These are phyloP conservation scores for Podospora comata DNA, from an alignment of 495 filamentous ascomycete genomes.

Conservation along the genomic window DNA sequence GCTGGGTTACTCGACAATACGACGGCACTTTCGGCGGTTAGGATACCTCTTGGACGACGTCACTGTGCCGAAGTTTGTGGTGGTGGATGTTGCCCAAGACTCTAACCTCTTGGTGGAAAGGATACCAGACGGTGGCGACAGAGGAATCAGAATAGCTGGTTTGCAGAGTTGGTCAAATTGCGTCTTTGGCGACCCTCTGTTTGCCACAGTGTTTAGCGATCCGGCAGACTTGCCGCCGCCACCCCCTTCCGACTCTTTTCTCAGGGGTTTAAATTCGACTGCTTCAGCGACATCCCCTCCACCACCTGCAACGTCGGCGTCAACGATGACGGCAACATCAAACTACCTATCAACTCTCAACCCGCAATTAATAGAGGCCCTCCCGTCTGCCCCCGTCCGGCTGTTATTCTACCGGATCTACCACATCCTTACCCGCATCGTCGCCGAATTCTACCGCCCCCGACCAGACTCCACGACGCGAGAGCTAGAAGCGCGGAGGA, in stretches of 20 bases:
- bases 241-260: constrained; percentile 42
- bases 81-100: constrained; percentile 36
- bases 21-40: constrained; percentile 38
- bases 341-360: neutral
- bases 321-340: constrained; percentile 1
- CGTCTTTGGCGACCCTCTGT: constrained; percentile 58
- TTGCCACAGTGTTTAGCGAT: constrained; percentile 49
- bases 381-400: constrained; percentile 33
- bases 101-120: constrained; percentile 33
- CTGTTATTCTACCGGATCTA: constrained; percentile 50
- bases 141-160: constrained; percentile 30
- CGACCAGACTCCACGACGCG: constrained; percentile 40
- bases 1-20: constrained; percentile 40
- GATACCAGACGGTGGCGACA: neutral
- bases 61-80: constrained; percentile 36
- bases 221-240: constrained; percentile 12
- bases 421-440: constrained; percentile 44
- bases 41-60: constrained; percentile 41
- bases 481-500: constrained; percentile 47
- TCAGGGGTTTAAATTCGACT: constrained; percentile 31
- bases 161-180: constrained; percentile 51
- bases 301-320: neutral
- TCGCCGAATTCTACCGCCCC: constrained; percentile 49
- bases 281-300: constrained; percentile 9
- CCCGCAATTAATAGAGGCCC: constrained; percentile 37